These are phyloP conservation scores for Penicillium sp. DNA, from an alignment of 2,329 filamentous ascomycete species.

Conservation along the genomic window DNA sequence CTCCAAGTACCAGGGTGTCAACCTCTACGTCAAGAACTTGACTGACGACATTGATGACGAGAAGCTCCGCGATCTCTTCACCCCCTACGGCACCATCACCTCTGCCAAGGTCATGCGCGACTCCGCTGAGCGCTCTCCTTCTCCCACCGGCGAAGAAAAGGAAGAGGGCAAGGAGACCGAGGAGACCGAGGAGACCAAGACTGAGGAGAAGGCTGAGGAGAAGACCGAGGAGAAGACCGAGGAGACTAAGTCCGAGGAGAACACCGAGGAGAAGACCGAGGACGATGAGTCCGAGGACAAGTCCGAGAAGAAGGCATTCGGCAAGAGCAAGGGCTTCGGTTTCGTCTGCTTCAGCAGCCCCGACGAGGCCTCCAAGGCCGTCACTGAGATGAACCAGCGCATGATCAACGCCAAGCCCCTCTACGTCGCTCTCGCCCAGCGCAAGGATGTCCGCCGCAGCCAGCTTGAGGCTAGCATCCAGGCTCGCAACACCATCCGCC, in stretches of 20 bases:
- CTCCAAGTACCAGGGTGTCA: constrained; percentile 98
- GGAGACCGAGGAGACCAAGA: constrained; percentile 42
- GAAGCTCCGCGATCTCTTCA: constrained; percentile 92
- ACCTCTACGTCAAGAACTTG: constrained; percentile 99
- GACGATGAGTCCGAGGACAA: constrained; percentile 60
- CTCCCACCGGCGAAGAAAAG: constrained; percentile 53
- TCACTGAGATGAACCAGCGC: constrained; percentile 99
- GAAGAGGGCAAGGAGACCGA: constrained; percentile 55
- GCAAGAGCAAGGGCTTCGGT: constrained; percentile 99
- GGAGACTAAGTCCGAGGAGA: constrained; percentile 54
- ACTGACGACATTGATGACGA: constrained; percentile 97
- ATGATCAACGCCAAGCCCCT: constrained; percentile 97
- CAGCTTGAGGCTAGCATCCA: constrained; percentile 99
- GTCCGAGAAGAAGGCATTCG: constrained; percentile 67
- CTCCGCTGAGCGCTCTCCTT: constrained; percentile 48
- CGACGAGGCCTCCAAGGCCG: constrained; percentile 97
- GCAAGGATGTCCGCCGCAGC: constrained; percentile 99
- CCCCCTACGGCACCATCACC: constrained; percentile 89
- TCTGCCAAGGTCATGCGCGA: constrained; percentile 99
- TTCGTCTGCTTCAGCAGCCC: constrained; percentile 99
- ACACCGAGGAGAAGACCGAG: constrained; percentile 51
- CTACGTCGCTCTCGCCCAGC: constrained; percentile 96
- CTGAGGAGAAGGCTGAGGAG: constrained; percentile 49
- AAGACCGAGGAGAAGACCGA: constrained; percentile 47
- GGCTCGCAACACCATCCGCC: constrained; percentile 95